These are phyloP conservation scores for Chiua virens DNA, from an alignment of 768 basidiomycete genomes.

Conservation along the genomic window DNA sequence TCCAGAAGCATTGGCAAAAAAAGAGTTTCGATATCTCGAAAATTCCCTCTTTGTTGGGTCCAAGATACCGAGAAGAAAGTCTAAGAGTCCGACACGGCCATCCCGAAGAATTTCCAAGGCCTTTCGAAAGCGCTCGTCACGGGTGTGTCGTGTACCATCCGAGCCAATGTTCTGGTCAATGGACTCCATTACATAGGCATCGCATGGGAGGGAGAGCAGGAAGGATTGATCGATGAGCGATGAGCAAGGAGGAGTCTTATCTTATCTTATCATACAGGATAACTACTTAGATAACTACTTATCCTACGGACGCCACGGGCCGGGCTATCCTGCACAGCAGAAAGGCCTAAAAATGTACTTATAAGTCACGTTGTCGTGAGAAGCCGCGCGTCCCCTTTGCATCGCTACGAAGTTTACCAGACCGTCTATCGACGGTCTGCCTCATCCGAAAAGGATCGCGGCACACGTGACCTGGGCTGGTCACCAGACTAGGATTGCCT, in stretches of 20 bases:
- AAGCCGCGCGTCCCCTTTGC: neutral
- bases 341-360: neutral
- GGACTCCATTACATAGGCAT: no score
- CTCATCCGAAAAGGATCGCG: no score
- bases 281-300: neutral
- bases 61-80: slow-evolving; percentile 1
- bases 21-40: neutral
- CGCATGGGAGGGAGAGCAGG: no score
- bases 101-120: neutral
- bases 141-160: neutral
- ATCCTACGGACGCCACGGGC: neutral
- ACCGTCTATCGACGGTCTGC: slow-evolving; percentile 1
- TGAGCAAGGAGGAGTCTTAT: no score
- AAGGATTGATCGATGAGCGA: no score
- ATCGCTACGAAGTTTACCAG: neutral
- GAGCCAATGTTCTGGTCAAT: no score
- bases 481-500: no score
- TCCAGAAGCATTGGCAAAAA: neutral
- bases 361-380: neutral
- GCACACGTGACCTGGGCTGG: no score
- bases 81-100: neutral
- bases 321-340: no score
- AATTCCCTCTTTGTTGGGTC: neutral
- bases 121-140: neutral
- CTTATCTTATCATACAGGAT: no score